phyloP scores from a whole-genome alignment of 73 alveolate species.

The Effrenium voratum region DNA sequence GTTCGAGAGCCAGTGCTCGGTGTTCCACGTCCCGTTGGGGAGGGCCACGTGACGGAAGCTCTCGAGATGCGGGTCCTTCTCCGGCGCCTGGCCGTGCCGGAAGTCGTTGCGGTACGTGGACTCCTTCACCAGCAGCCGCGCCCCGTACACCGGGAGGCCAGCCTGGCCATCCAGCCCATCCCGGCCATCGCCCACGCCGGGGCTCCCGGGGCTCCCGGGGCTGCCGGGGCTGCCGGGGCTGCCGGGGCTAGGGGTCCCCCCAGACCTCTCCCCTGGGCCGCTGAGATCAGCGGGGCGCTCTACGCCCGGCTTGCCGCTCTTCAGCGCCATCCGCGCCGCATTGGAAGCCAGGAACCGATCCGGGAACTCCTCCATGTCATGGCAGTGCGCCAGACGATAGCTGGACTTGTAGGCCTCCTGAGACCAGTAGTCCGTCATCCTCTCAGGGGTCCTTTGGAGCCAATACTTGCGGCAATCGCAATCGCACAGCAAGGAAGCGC shows the following conservation, averaged over 20 bases:
- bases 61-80: slow-evolving; percentile 48
- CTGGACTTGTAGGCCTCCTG: slow-evolving; percentile 28
- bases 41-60: slow-evolving; percentile 62
- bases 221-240: not conserved
- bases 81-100: slow-evolving; percentile 46
- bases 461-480: not conserved
- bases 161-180: not conserved
- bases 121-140: slow-evolving; percentile 55
- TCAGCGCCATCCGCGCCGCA: slow-evolving; percentile 50
- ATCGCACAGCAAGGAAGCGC: not conserved
- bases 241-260: slow-evolving; percentile 17
- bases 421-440: not conserved
- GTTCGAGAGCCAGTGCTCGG: slow-evolving; percentile 37
- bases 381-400: slow-evolving; percentile 59
- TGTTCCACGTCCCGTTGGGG: slow-evolving; percentile 59
- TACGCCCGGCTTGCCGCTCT: no score
- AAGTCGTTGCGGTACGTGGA: slow-evolving; percentile 56
- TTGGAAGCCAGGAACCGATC: slow-evolving; percentile 7
- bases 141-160: not conserved
- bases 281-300: no score
- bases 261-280: slow-evolving; percentile 23
- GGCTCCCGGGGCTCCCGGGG: not conserved
- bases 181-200: not conserved
- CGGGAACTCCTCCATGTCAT: slow-evolving; percentile 11
- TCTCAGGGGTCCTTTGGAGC: not conserved